Evolutionary conservation across 306 rosid genomes (phyloP).

Genomic region (Cucumis melo): DNA sequence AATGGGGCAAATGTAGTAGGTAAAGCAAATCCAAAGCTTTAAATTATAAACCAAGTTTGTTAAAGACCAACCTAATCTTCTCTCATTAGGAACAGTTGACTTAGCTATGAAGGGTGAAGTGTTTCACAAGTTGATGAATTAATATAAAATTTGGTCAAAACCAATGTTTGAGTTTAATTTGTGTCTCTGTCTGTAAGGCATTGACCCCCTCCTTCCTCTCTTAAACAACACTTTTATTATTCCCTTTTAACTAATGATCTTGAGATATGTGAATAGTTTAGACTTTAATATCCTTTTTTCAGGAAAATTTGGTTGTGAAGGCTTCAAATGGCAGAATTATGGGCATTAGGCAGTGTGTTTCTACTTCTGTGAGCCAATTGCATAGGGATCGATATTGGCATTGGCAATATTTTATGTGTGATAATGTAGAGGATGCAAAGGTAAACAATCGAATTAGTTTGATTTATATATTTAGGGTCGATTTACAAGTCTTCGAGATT

Average conservation of each 20-base stretch:
- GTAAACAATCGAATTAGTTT: too few species aligned
- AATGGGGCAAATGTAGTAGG: background rate
- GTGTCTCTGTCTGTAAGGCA: slow-evolving; percentile 1
- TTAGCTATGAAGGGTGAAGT: background rate
- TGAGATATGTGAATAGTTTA: background rate
- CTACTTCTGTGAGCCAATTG: background rate
- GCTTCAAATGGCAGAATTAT: background rate
- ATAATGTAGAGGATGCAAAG: background rate
- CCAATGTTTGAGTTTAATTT: background rate
- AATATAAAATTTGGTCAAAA: slow-evolving; percentile 1
- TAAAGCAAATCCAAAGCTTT: background rate
- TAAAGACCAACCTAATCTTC: background rate
- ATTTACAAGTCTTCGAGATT: too few species aligned
- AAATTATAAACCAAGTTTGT: background rate
- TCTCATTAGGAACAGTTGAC: background rate
- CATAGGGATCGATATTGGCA: background rate
- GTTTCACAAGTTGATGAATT: background rate
- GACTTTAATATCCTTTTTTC: background rate
- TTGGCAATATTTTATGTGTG: background rate
- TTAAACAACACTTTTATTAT: background rate
- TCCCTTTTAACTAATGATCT: too few species aligned
- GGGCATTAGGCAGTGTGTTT: background rate
- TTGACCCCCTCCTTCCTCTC: background rate
- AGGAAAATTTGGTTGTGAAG: background rate
- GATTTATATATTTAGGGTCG: too few species aligned